phyloP scores from a whole-genome alignment of 2,329 filamentous ascomycete genomes.

The Epichloe hybrida region DNA sequence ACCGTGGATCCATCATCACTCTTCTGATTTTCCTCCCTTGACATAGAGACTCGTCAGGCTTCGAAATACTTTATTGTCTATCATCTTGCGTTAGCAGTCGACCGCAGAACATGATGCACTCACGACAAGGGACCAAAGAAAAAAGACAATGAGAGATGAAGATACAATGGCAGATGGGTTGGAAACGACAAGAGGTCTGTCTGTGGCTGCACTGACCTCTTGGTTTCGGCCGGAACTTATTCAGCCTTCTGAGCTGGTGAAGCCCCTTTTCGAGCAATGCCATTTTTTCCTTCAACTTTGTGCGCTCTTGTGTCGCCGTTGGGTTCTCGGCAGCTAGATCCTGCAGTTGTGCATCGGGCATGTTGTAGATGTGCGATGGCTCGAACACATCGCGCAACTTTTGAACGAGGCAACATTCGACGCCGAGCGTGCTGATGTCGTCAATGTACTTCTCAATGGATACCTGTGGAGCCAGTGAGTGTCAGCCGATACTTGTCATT shows the following conservation, averaged over 20 bases:
- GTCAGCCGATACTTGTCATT: not conserved
- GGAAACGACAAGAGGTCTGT: not conserved
- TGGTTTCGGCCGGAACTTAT: not conserved
- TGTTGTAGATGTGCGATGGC: slow-evolving; percentile 8
- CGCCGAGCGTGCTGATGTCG: slow-evolving; percentile 12
- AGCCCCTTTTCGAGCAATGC: not conserved
- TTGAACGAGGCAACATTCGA: slow-evolving; percentile 10
- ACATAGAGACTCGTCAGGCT: not conserved
- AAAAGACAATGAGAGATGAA: too few relatives aligned
- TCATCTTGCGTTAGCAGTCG: not conserved
- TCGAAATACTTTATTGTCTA: not conserved
- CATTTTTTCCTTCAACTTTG: not conserved
- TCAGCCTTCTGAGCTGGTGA: not conserved
- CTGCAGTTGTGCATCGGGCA: slow-evolving; percentile 8
- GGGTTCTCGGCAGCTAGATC: slow-evolving; percentile 12
- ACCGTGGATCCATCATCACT: too few relatives aligned
- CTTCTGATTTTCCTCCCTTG: not conserved
- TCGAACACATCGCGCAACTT: slow-evolving; percentile 9
- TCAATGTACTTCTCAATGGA: slow-evolving; percentile 9
- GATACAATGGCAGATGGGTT: not conserved
- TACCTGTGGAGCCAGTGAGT: slow-evolving; percentile 3
- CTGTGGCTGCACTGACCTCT: not conserved
- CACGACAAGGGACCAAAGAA: not conserved
- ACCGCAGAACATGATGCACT: not conserved
- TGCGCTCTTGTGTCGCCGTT: not conserved